A percentile compares a stretch with the other conserved stretches of the same genome.
phyloP scores from a whole-genome alignment of 371 early-diverging fungal species.

The Zancudomyces culisetae region DNA sequence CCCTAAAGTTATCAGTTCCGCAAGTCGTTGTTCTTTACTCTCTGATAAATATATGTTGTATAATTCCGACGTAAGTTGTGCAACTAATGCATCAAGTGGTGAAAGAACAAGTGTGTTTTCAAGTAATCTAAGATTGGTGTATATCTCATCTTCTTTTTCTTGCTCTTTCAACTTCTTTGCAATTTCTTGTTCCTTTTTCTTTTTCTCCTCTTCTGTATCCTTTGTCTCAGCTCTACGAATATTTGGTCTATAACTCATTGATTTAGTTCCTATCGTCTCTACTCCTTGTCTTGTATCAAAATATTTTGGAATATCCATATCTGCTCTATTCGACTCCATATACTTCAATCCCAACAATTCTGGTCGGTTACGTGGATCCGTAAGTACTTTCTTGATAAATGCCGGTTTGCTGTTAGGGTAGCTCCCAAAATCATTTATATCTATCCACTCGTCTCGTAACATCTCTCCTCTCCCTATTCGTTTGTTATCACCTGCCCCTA shows the following conservation, averaged over 20 bases:
- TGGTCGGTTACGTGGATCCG: not conserved
- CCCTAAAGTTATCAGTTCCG: too few relatives aligned
- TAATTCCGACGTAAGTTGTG: slow-evolving; percentile 22
- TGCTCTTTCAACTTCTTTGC: not conserved
- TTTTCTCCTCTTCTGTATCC: not conserved
- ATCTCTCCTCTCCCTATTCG: too few relatives aligned
- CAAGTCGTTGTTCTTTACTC: too few relatives aligned
- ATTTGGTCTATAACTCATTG: not conserved
- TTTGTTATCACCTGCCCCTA: too few relatives aligned
- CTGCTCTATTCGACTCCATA: not conserved
- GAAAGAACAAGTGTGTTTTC: slow-evolving; percentile 18
- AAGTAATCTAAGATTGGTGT: not conserved
- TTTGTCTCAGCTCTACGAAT: not conserved
- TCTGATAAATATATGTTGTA: slow-evolving; percentile 9
- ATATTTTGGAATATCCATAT: not conserved
- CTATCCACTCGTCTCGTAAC: too few relatives aligned
- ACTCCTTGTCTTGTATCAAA: not conserved
- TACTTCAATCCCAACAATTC: not conserved
- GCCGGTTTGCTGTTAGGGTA: not conserved
- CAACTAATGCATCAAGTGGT: slow-evolving; percentile 23
- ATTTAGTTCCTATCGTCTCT: not conserved
- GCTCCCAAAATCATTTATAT: too few relatives aligned
- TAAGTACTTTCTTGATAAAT: not conserved
- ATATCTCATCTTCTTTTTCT: not conserved
- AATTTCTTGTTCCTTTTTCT: not conserved